Evolutionary conservation across 805 yeast species (phyloP).

Genomic region (Metschnikowia shivogae): DNA sequence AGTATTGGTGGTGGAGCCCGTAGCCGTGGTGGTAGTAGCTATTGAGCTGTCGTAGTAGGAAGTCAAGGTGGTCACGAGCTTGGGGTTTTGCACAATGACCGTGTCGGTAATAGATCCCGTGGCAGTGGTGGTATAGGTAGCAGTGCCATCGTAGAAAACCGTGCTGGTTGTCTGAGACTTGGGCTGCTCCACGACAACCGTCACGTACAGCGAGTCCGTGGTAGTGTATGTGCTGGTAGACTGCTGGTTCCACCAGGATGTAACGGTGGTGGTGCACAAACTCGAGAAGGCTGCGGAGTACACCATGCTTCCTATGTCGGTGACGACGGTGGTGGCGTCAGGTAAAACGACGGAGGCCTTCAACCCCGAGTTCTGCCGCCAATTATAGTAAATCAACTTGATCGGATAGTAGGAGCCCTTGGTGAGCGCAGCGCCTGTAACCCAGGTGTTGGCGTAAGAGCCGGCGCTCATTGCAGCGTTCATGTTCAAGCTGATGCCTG

Average conservation of each 20-base stretch:
- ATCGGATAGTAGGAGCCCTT: conserved; percentile 2
- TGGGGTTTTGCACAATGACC: conserved; percentile 8
- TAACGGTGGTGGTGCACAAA: background rate
- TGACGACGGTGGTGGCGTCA: background rate
- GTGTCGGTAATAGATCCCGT: conserved; percentile 8
- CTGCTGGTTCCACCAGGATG: conserved; percentile 1
- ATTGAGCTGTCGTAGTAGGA: background rate
- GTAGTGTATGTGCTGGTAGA: conserved; percentile 1
- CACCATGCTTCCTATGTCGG: conserved; percentile 3
- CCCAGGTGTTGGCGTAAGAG: background rate
- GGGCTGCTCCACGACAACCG: conserved; percentile 13
- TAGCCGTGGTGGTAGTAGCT: background rate
- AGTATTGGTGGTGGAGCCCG: conserved; percentile 4
- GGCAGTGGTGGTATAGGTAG: conserved; percentile 4
- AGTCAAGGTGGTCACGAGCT: background rate
- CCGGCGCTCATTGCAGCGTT: background rate
- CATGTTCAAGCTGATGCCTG: background rate
- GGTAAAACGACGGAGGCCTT: conserved; percentile 1
- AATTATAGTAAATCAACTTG: background rate
- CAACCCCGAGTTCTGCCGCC: conserved; percentile 1
- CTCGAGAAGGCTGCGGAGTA: conserved; percentile 4
- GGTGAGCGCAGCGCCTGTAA: background rate
- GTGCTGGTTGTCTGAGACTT: conserved; percentile 6
- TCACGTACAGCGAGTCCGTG: conserved; percentile 3
- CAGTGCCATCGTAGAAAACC: conserved; percentile 5